A percentile compares a stretch with the other conserved stretches of the same genome.
These are phyloP conservation scores for Russula virescens DNA, from an alignment of 768 basidiomycete genomes.

Conservation along the genomic window DNA sequence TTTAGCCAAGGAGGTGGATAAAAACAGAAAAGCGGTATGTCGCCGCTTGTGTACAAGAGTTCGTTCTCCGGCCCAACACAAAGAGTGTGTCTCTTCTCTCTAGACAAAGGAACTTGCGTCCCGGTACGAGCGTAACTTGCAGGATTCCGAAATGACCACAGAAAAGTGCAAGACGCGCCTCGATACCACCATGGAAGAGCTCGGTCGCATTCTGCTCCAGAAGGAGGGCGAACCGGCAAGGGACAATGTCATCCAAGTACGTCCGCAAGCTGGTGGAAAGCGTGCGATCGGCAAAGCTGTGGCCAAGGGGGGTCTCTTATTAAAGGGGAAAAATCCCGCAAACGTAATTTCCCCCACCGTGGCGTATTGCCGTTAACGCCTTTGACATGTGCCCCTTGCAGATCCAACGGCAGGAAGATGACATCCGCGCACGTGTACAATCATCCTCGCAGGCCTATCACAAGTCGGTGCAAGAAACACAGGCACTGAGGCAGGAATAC, in stretches of 20 bases:
- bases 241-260: constrained; percentile 66
- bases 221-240: constrained; percentile 94
- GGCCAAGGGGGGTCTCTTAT: constrained; percentile 78
- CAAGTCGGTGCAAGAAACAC: constrained; percentile 85
- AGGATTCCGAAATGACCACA: constrained; percentile 79
- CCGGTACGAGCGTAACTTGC: constrained; percentile 81
- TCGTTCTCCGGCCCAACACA: background rate
- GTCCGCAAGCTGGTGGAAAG: constrained; percentile 61
- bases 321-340: constrained; percentile 91
- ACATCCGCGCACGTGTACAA: constrained; percentile 82
- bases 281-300: constrained; percentile 87
- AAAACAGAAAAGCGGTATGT: constrained; percentile 80
- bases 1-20: constrained; percentile 88
- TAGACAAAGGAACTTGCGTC: constrained; percentile 89
- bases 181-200: constrained; percentile 87
- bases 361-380: constrained; percentile 6
- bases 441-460: constrained; percentile 81
- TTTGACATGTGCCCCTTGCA: constrained; percentile 29
- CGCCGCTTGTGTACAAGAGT: background rate
- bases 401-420: constrained; percentile 93
- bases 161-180: constrained; percentile 87
- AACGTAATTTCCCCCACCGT: constrained; percentile 45
- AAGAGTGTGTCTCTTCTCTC: background rate
- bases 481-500: constrained; percentile 90
- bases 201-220: constrained; percentile 85